phyloP scores from a whole-genome alignment of 2,329 filamentous ascomycete species.

The Paracorniculantispora psalliotae region DNA sequence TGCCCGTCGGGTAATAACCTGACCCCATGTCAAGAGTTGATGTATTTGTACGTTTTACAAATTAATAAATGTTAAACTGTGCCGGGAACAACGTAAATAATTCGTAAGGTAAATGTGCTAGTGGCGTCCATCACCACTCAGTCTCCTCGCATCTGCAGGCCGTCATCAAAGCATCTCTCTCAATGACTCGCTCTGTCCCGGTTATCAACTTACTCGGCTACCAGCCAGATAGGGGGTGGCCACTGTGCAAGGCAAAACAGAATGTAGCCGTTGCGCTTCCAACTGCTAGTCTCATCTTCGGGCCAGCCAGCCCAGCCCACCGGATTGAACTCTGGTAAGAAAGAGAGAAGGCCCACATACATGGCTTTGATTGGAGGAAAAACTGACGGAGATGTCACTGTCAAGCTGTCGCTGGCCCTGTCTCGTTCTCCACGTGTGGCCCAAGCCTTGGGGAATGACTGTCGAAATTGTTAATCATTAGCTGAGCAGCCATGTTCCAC shows the following conservation, averaged over 20 bases:
- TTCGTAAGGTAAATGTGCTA: not conserved
- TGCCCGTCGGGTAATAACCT: too few relatives aligned
- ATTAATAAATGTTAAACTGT: too few relatives aligned
- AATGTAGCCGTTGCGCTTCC: not conserved
- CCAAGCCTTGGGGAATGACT: not conserved
- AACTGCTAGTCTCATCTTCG: not conserved
- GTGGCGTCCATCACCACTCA: not conserved
- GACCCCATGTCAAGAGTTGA: too few relatives aligned
- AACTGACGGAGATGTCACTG: not conserved
- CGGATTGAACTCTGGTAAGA: not conserved
- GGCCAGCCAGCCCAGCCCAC: not conserved
- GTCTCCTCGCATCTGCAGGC: not conserved
- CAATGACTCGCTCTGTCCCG: not conserved
- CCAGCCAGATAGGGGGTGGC: not conserved
- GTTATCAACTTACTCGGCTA: too few relatives aligned
- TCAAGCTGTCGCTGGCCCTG: not conserved
- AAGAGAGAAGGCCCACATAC: not conserved
- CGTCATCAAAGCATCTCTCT: not conserved
- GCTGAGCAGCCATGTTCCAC: not conserved
- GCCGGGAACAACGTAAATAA: too few relatives aligned
- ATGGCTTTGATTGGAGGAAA: not conserved
- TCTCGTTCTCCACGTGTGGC: not conserved
- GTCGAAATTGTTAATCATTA: not conserved
- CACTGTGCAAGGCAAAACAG: not conserved
- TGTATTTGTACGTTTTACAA: too few relatives aligned